phyloP scores from a whole-genome alignment of 2,329 filamentous ascomycete species.

The Aureobasidium sp. region DNA sequence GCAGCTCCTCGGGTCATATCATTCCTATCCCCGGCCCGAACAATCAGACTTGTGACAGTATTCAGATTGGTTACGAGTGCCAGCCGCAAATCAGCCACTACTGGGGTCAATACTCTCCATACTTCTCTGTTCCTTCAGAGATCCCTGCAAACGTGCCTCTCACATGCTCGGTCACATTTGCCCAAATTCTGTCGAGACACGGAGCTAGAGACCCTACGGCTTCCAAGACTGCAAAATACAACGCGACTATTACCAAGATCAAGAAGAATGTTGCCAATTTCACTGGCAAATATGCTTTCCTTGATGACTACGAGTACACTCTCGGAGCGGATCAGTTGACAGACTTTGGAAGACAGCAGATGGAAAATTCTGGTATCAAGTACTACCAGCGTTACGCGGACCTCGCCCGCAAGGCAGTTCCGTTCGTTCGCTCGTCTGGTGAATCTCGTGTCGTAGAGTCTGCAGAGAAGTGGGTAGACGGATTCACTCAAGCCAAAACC shows the following conservation, averaged over 20 bases:
- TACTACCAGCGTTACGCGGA: conserved; percentile 67
- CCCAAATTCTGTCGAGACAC: conserved; percentile 73
- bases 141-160: conserved; percentile 54
- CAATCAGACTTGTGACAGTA: conserved; percentile 13
- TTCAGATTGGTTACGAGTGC: conserved; percentile 53
- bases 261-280: conserved; percentile 44
- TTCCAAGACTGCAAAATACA: conserved; percentile 59
- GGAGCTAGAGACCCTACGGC: conserved; percentile 73
- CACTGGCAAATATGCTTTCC: conserved; percentile 55
- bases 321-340: conserved; percentile 66
- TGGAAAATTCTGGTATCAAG: conserved; percentile 66
- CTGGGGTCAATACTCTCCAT: conserved; percentile 88
- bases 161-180: conserved; percentile 71
- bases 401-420: conserved; percentile 51
- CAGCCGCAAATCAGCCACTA: conserved; percentile 53
- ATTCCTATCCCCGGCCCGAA: conserved; percentile 4
- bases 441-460: conserved; percentile 67
- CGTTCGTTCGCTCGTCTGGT: conserved; percentile 66
- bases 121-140: conserved; percentile 65
- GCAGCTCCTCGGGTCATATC: conserved; percentile 6
- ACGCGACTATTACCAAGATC: conserved; percentile 57
- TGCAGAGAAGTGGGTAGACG: conserved; percentile 66
- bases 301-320: conserved; percentile 63
- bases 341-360: conserved; percentile 58
- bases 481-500: conserved; percentile 56